Conservation (phyloP, 2,329 filamentous ascomycete genomes). For the Cladosporium sp. region DNA sequence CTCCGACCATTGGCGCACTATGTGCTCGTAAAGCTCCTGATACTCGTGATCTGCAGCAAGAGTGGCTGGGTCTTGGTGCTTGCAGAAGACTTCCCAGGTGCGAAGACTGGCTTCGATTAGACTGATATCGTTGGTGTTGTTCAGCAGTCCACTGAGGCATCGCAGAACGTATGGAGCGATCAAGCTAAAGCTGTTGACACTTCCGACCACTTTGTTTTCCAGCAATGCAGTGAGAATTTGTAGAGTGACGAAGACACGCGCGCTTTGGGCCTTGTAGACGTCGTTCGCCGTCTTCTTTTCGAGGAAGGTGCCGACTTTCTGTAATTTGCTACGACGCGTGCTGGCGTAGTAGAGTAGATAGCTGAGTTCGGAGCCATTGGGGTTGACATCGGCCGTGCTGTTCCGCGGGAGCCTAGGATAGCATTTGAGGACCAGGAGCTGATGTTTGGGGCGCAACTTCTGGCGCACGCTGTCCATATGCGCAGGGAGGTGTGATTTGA, state of each 20-base stretch:
- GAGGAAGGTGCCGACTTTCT: slow-evolving; percentile 91
- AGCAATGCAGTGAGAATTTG: slow-evolving; percentile 88
- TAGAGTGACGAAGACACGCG: slow-evolving; percentile 84
- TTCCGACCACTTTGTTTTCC: slow-evolving; percentile 61
- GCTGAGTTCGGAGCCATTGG: slow-evolving; percentile 93
- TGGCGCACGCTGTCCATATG: slow-evolving; percentile 25
- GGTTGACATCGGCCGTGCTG: slow-evolving; percentile 78
- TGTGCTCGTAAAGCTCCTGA: slow-evolving; percentile 73
- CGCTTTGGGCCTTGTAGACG: slow-evolving; percentile 82
- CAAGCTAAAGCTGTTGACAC: slow-evolving; percentile 78
- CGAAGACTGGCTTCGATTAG: slow-evolving; percentile 87
- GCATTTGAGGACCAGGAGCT: slow-evolving; percentile 92
- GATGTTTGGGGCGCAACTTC: slow-evolving; percentile 52
- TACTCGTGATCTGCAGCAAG: slow-evolving; percentile 84
- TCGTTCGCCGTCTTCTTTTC: slow-evolving; percentile 91
- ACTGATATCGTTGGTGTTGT: slow-evolving; percentile 75
- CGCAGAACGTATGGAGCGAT: slow-evolving; percentile 78
- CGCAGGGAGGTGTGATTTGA: slow-evolving; percentile 24
- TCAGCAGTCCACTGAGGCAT: slow-evolving; percentile 74
- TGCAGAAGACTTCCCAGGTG: slow-evolving; percentile 84
- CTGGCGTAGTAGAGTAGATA: slow-evolving; percentile 96
- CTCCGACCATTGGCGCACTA: slow-evolving; percentile 73
- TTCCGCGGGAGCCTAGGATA: slow-evolving; percentile 92
- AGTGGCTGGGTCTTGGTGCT: slow-evolving; percentile 78
- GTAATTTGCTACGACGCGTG: slow-evolving; percentile 88